Base-by-base conservation (phyloP, 1,284 basidiomycete genomes). In the Cerioporus squamosus region DNA sequence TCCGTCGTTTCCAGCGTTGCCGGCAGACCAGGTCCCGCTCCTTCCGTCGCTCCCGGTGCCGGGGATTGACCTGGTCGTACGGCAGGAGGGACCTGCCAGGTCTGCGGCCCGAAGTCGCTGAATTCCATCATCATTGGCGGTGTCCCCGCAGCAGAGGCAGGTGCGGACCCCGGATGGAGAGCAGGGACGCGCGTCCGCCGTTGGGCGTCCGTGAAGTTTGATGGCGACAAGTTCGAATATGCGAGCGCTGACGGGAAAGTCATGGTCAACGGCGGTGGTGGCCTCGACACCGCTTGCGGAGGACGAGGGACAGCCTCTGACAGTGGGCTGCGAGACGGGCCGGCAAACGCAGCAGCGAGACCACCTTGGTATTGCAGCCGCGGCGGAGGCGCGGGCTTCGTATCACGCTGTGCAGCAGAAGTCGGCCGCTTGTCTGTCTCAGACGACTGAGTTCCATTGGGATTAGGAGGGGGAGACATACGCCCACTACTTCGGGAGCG, bases 201-300 rank as follows among this genome's bases (percentile, higher is more conserved):
- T 26, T 49, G 59, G 14, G 55, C 59, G 7, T 52, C 55, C 15
- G 64, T 46, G 38, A 70, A 68, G 55, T 61, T 63, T 15, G 68
- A 68, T 17, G 66, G 70, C n/a, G 66, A 64, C 24, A 69, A 54
- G 49, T 66, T 71, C n/a, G 66, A 57, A 51, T 68, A 68, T 23
- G 69, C 60, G 43, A 68, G 64, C 24, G 55, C 59, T 1, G 69
- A 65, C 14, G 64, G 65, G 55, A 68, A 70, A 6, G 67, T 60
- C 45, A 60, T 67, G n/a, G 63, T 66, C 40, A 67, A 53, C 31
- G 66, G 51, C 31, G 65, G 51, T 7, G 60, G 22, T 18, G 45
- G 44, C 38, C 29, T 33, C 33, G 45, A 10, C 50, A 39, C 24
- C 12, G 31, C 20, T 18, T n/a, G 40, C 5, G 20, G 40, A 9